Evolutionary conservation across 768 basidiomycete species (phyloP).

Genomic region (Gloeostereum incarnatum): DNA sequence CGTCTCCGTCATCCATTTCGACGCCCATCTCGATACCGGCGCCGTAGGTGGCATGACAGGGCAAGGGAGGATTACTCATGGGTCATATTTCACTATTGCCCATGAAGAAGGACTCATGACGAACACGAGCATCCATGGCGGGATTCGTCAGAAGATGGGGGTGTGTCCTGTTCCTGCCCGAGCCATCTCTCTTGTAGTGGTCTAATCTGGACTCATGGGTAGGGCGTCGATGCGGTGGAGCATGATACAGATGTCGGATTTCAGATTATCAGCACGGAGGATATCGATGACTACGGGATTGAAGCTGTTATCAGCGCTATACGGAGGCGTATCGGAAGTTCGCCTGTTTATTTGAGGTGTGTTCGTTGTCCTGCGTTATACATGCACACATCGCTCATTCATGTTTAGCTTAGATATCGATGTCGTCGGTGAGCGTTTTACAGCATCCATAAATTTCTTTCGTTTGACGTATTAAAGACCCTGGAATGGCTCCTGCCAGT

Average conservation of each 20-base stretch:
- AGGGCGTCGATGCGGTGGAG: slow-evolving; percentile 39
- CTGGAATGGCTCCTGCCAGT: slow-evolving; percentile 45
- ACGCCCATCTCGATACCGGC: slow-evolving; percentile 46
- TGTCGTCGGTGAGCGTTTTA: slow-evolving; percentile 33
- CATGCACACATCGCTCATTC: too few species aligned
- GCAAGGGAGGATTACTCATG: slow-evolving; percentile 51
- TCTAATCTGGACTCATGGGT: not conserved
- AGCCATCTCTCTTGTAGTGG: slow-evolving; percentile 27
- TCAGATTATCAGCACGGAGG: slow-evolving; percentile 49
- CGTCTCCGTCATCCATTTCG: slow-evolving; percentile 51
- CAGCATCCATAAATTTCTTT: not conserved
- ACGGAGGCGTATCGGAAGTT: slow-evolving; percentile 43
- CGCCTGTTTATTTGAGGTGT: slow-evolving; percentile 54
- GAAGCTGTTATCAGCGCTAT: slow-evolving; percentile 46
- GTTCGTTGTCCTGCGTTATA: not conserved
- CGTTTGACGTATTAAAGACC: slow-evolving; percentile 28
- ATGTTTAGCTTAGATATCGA: slow-evolving; percentile 51
- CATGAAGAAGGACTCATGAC: slow-evolving; percentile 49
- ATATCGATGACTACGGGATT: slow-evolving; percentile 57
- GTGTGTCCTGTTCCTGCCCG: slow-evolving; percentile 13
- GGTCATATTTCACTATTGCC: slow-evolving; percentile 60
- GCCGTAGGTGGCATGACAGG: slow-evolving; percentile 23
- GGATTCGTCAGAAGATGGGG: slow-evolving; percentile 52
- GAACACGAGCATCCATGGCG: slow-evolving; percentile 59
- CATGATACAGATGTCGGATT: slow-evolving; percentile 54